Evolutionary conservation across 345 rosid genomes (phyloP).

Genomic region (Psidium guajava): DNA sequence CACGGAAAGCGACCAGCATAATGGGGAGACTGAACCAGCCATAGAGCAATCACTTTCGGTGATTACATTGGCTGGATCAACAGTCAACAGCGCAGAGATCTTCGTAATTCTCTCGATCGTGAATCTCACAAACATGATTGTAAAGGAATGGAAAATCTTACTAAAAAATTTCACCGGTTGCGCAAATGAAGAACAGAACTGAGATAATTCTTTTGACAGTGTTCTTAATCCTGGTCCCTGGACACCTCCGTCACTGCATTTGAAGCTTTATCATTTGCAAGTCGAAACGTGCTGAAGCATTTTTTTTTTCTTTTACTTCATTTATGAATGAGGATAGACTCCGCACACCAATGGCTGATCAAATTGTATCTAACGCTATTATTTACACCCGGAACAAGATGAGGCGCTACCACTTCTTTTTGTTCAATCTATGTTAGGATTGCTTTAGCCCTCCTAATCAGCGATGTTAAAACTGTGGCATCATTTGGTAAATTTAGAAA

Average conservation of each 20-base stretch:
- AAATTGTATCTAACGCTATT: neutral
- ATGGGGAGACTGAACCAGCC: neutral
- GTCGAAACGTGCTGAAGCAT: neutral
- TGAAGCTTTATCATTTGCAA: neutral
- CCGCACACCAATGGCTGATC: neutral
- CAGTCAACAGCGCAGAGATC: neutral
- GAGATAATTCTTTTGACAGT: neutral
- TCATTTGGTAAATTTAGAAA: no score
- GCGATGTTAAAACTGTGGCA: no score
- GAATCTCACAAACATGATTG: neutral
- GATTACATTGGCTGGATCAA: neutral
- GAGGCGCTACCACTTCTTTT: neutral
- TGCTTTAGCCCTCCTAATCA: no score
- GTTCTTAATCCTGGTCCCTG: neutral
- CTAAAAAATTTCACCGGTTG: neutral
- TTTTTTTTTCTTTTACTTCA: neutral
- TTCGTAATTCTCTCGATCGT: neutral
- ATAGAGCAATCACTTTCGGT: neutral
- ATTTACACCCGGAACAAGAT: neutral
- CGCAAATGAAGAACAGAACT: neutral
- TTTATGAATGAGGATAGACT: neutral
- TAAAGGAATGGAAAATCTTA: neutral
- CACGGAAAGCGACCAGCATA: neutral
- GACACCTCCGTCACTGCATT: neutral
- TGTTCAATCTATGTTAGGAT: no score